These are phyloP conservation scores for Fagopyrum esculentum DNA, from an alignment of 148 eudicot genomes.

Conservation along the genomic window DNA sequence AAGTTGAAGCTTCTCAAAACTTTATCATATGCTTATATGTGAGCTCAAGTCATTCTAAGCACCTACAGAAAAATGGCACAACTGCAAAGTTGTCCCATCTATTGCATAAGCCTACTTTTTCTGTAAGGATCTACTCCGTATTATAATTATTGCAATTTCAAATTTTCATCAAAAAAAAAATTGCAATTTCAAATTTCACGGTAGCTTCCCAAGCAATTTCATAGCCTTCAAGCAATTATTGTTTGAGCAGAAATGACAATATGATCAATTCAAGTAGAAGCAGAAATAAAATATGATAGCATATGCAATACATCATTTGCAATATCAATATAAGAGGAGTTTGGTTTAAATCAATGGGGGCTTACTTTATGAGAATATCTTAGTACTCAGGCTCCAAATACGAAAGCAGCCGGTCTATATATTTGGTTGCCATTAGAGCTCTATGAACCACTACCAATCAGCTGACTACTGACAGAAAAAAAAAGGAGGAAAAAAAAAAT, in stretches of 20 bases:
- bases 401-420: slow-evolving; percentile 77
- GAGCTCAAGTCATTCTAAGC: background rate
- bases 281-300: background rate
- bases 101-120: background rate
- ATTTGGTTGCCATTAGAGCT: slow-evolving; percentile 92
- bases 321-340: background rate
- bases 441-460: slow-evolving; percentile 92
- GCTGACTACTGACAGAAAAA: slow-evolving; percentile 55
- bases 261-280: background rate
- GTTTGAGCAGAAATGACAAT: background rate
- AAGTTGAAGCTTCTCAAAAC: background rate
- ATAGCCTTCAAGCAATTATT: background rate
- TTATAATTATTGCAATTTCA: background rate
- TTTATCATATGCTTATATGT: background rate
- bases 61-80: background rate
- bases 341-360: background rate
- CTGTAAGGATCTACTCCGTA: background rate
- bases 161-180: background rate
- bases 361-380: slow-evolving; percentile 90
- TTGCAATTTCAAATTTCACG: background rate
- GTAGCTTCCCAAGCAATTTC: background rate
- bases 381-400: slow-evolving; percentile 87
- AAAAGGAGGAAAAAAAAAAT: background rate
- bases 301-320: background rate
- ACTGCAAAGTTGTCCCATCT: background rate